These are phyloP conservation scores for Edaphochlamys debaryana DNA, from an alignment of 139 green algal species.

Conservation along the genomic window DNA sequence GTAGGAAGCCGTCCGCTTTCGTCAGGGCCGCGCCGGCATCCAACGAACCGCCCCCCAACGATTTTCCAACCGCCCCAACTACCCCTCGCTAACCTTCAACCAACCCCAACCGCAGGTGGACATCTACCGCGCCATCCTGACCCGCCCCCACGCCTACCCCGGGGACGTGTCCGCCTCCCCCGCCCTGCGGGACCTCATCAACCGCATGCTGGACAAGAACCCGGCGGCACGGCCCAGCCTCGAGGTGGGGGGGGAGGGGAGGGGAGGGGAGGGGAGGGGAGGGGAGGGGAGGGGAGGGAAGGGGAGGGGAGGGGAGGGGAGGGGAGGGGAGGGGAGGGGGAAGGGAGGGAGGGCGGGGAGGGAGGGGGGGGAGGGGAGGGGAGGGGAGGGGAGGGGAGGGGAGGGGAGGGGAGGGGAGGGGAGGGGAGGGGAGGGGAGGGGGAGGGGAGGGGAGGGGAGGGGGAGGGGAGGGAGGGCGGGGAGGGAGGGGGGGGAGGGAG, in stretches of 20 bases:
- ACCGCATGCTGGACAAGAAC: constrained; percentile 82
- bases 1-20: too few relatives aligned
- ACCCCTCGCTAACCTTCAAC: too few relatives aligned
- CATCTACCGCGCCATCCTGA: constrained; percentile 61
- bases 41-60: too few relatives aligned
- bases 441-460: neutral
- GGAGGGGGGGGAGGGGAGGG: too few relatives aligned
- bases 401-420: neutral
- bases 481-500: neutral
- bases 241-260: constrained; percentile 20
- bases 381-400: neutral
- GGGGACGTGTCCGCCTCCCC: constrained; percentile 33
- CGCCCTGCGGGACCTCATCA: constrained; percentile 71
- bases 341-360: too few relatives aligned
- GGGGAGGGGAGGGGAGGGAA: neutral
- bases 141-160: constrained; percentile 20
- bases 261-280: neutral
- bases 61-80: too few relatives aligned
- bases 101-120: too few relatives aligned
- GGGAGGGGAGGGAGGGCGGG: too few relatives aligned
- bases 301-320: neutral
- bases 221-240: constrained; percentile 77
- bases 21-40: too few relatives aligned
- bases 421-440: too few relatives aligned
- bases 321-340: neutral